Conservation (phyloP, 148 eudicot genomes). For the Tetragonia tetragonoides region DNA sequence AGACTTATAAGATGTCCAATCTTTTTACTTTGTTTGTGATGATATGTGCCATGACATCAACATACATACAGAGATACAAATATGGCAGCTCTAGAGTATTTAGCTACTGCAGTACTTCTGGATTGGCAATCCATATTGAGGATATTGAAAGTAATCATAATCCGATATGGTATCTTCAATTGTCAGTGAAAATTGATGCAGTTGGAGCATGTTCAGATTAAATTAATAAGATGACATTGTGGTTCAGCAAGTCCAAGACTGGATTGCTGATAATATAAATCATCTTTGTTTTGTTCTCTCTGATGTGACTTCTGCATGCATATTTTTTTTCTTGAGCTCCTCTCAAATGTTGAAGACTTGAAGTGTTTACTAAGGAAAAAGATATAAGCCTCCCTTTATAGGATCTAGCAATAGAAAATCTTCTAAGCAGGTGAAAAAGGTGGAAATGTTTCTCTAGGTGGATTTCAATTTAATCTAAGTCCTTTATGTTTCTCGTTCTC, state of each 20-base stretch:
- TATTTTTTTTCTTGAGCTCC: background rate
- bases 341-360: background rate
- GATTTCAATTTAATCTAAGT: no score
- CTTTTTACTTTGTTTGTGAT: background rate
- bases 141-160: background rate
- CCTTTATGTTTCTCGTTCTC: background rate
- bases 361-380: background rate
- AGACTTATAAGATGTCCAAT: background rate
- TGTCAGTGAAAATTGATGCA: background rate
- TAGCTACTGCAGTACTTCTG: background rate
- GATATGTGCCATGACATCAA: background rate
- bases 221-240: no score
- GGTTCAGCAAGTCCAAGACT: background rate
- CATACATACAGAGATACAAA: background rate
- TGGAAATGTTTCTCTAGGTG: no score
- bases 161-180: background rate
- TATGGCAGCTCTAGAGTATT: background rate
- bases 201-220: background rate
- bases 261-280: background rate
- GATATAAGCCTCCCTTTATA: background rate
- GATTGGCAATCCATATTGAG: background rate
- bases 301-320: background rate
- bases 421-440: no score
- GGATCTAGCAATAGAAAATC: background rate
- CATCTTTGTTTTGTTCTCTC: background rate